A percentile compares a stretch with the other conserved stretches of the same genome.
Evolutionary conservation across 225 moss, liverwort and hornwort genomes (phyloP).

Genomic region (Pseudoscleropodium purum): DNA sequence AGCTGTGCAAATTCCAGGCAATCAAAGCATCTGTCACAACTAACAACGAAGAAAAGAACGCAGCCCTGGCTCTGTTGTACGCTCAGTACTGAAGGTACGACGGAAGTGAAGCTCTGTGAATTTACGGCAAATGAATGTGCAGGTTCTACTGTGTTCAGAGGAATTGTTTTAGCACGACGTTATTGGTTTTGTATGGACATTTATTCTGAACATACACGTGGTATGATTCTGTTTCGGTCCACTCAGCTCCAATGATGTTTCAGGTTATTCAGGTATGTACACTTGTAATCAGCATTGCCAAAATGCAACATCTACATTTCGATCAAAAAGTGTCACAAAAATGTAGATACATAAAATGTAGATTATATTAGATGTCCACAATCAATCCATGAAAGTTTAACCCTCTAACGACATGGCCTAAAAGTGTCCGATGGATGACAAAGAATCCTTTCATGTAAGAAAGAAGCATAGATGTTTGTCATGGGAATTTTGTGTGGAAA

Average conservation of each 20-base stretch:
- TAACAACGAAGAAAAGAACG: neutral
- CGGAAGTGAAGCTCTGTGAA: neutral
- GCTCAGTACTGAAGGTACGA: no score
- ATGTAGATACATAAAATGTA: neutral
- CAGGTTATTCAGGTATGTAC: neutral
- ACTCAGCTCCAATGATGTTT: neutral
- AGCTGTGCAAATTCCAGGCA: no score
- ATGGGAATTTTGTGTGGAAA: neutral
- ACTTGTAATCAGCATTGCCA: neutral
- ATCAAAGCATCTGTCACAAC: neutral
- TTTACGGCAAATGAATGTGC: neutral
- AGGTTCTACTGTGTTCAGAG: neutral
- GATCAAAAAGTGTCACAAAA: neutral
- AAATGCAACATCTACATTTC: neutral
- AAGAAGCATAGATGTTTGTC: accelerated
- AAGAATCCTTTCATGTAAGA: neutral
- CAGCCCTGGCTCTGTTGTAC: neutral
- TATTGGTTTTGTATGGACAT: no score
- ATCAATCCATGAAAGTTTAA: neutral
- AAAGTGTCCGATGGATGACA: neutral
- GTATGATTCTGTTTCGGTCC: neutral
- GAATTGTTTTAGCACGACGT: neutral
- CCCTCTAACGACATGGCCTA: accelerated
- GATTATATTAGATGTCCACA: neutral
- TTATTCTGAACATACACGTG: neutral